Conservation (phyloP, 257 asterid genomes). For the Cynanchum wilfordii region DNA sequence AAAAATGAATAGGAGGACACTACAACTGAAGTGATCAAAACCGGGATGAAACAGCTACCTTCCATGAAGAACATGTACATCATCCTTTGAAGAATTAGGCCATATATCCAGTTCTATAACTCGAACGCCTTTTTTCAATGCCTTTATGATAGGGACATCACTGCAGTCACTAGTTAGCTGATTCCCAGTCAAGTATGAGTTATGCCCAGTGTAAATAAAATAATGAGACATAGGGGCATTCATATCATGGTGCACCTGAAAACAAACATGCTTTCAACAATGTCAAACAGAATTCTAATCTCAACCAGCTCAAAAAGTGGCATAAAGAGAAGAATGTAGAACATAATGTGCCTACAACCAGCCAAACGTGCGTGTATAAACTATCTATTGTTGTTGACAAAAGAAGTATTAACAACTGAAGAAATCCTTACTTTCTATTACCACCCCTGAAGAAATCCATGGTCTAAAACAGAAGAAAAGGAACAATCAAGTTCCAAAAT, state of each 20-base stretch:
- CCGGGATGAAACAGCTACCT: conserved; percentile 30
- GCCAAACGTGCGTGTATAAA: background rate
- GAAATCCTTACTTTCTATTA: background rate
- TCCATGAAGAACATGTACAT: conserved; percentile 77
- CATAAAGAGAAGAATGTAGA: background rate
- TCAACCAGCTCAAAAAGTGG: background rate
- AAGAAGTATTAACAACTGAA: background rate
- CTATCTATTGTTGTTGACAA: background rate
- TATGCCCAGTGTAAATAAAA: conserved; percentile 74
- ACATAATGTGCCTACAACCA: background rate
- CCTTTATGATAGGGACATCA: conserved; percentile 68
- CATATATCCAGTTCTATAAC: conserved; percentile 81
- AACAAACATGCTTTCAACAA: background rate
- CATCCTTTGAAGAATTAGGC: conserved; percentile 78
- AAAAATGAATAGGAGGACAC: background rate
- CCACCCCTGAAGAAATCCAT: background rate
- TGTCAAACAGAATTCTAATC: background rate
- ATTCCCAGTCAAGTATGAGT: conserved; percentile 85
- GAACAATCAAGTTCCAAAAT: background rate
- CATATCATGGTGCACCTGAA: conserved; percentile 79
- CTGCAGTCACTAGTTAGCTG: conserved; percentile 91
- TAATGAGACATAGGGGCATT: conserved; percentile 72
- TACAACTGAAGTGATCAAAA: background rate
- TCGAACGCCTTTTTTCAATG: conserved; percentile 75
- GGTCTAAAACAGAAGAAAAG: background rate